Conservation (phyloP, 176 grass and related monocot genomes). For the Metroxylon sagu region DNA sequence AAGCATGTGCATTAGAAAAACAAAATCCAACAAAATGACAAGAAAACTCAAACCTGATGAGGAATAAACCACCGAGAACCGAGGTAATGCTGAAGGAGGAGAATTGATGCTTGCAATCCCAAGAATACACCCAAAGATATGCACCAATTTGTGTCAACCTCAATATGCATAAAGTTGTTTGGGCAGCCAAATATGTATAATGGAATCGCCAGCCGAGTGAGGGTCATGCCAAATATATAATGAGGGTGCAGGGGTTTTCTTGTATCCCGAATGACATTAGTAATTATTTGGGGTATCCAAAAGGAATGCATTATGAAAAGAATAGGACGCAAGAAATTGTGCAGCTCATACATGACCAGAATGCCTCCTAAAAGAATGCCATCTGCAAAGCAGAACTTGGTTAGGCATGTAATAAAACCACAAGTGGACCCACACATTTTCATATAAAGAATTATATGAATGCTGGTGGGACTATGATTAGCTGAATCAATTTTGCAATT, state of each 20-base stretch:
- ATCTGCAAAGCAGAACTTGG: slow-evolving; percentile 38
- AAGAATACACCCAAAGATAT: slow-evolving; percentile 66
- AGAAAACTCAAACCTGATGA: slow-evolving; percentile 54
- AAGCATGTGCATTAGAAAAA: too few species aligned
- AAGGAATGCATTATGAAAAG: slow-evolving; percentile 83
- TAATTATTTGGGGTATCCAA: slow-evolving; percentile 96
- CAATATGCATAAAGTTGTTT: slow-evolving; percentile 84
- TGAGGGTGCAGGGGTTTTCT: slow-evolving; percentile 93
- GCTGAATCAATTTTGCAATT: too few species aligned
- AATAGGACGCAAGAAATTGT: slow-evolving; percentile 66
- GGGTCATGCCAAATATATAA: slow-evolving; percentile 87
- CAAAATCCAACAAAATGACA: too few species aligned
- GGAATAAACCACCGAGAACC: slow-evolving; percentile 99
- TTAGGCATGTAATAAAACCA: neutral
- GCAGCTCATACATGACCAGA: slow-evolving; percentile 84
- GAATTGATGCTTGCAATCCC: slow-evolving; percentile 57
- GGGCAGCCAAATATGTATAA: slow-evolving; percentile 95
- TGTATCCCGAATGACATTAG: slow-evolving; percentile 82
- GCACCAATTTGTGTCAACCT: slow-evolving; percentile 74
- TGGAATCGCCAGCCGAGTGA: slow-evolving; percentile 77
- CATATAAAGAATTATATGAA: too few species aligned
- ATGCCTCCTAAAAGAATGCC: slow-evolving; percentile 98
- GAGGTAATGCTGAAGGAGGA: slow-evolving; percentile 87
- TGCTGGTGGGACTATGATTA: too few species aligned
- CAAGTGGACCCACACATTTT: too few species aligned